Base-by-base conservation (phyloP, 257 asterid species). In the Oldenlandia corymbosa region DNA sequence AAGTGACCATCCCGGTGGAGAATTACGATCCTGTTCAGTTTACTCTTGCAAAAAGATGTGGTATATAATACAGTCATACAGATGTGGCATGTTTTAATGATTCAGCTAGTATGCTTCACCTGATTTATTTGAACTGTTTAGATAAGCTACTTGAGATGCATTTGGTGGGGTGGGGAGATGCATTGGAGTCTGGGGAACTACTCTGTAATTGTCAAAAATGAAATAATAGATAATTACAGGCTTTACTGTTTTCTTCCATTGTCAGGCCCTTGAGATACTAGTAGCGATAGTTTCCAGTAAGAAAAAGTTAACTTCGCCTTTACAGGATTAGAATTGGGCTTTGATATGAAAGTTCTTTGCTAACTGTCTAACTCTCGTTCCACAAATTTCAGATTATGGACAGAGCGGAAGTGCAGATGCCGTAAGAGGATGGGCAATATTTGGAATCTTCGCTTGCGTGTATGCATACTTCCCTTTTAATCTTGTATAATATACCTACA, bases 381-480 rank as follows among this genome's bases (percentile, higher is more conserved):
- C 5, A 7, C 32, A 26, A 56, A 52, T 51, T 76, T 61, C 72
- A 92, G 98, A 80, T 62, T 77, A 76, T 71, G 65, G 64, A 60
- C 95, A 89, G 72, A 66, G 72, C 47, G 85, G 81, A 68, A 76
- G 73, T 42, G 89, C 75, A 46, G 79, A 77, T 75, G 80, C 82
- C 60, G 63, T 79, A 54, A 75, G 66, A 80, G 95, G 97, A 82
- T 89, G 98, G 98, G 91, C 93, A 58, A 78, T 81, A 73, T 89
- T 92, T 71, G 98, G 96, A 67, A 83, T 92, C 68, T 2, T 89
- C 51, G 85, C 95, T 49, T 92, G 95, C 90, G 62, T 85, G 98
- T 89, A 91, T 36, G 93, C 67, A 18, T 53, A 51, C 39, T 57
- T 32, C 46, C 59, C 51, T 49, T 60, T 60, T 54, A 65, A 43